Evolutionary conservation across 139 green algal species (phyloP).

Genomic region (Raphidocelis subcapitata): DNA sequence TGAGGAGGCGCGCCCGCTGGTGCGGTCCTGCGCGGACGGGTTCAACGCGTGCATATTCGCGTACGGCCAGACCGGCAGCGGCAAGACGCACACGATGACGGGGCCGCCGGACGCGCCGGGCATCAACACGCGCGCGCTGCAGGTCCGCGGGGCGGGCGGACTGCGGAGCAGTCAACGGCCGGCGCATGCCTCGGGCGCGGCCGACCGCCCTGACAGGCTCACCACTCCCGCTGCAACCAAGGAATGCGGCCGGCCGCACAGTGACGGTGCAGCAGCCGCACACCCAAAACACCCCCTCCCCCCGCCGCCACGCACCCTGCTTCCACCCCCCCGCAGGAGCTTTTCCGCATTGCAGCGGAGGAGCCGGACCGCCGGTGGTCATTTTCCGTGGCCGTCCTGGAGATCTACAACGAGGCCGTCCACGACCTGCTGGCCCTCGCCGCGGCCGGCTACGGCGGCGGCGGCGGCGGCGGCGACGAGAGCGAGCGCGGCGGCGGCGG

Average conservation of each 20-base stretch:
- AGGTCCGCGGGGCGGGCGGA: constrained; percentile 2
- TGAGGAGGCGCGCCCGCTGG: constrained; percentile 56
- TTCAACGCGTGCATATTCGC: constrained; percentile 66
- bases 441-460: not conserved
- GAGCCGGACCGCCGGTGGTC: constrained; percentile 28
- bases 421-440: constrained; percentile 56
- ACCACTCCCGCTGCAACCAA: not conserved
- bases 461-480: not conserved
- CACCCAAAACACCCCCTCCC: no score
- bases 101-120: constrained; percentile 38
- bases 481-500: constrained; percentile 8
- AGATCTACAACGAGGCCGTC: constrained; percentile 76
- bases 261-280: no score
- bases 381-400: constrained; percentile 55
- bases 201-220: not conserved
- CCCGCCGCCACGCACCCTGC: not conserved
- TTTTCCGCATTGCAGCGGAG: constrained; percentile 45
- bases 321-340: constrained; percentile 22
- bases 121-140: constrained; percentile 41
- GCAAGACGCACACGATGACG: constrained; percentile 88
- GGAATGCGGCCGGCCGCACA: no score
- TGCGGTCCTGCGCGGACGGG: constrained; percentile 50
- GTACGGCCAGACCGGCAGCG: constrained; percentile 78
- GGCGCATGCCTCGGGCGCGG: no score
- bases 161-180: no score